Percentiles rank a stretch among this genome's conserved stretches.
These are phyloP conservation scores for Cenchrus purpureus DNA, from an alignment of 176 grass and related monocot genomes.

Conservation along the genomic window DNA sequence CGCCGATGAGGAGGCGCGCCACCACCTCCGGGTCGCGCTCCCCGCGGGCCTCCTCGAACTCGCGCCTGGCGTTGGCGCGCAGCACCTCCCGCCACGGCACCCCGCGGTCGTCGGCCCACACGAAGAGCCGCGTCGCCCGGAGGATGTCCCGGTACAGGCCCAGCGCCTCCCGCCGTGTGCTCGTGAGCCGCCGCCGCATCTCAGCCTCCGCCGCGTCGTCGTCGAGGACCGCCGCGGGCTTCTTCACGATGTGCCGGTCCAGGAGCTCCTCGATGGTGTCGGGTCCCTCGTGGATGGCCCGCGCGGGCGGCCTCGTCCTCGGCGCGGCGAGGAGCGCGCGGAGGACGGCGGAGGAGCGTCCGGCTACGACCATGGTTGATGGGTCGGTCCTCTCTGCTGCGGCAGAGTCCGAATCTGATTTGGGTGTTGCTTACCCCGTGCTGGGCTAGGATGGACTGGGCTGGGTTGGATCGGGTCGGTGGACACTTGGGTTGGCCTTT, in stretches of 20 bases:
- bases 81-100: constrained; percentile 81
- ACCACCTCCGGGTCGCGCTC: constrained; percentile 88
- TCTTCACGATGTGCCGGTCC: constrained; percentile 81
- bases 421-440: neutral
- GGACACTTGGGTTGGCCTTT: neutral
- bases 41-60: constrained; percentile 71
- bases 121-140: constrained; percentile 68
- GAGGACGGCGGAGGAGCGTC: constrained; percentile 23
- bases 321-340: constrained; percentile 6
- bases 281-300: constrained; percentile 80
- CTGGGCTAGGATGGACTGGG: neutral
- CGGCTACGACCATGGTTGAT: constrained; percentile 21
- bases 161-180: constrained; percentile 73
- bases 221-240: constrained; percentile 41
- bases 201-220: constrained; percentile 50
- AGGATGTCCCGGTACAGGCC: constrained; percentile 80
- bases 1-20: constrained; percentile 74
- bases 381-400: neutral
- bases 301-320: neutral
- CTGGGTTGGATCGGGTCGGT: neutral
- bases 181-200: constrained; percentile 61
- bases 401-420: neutral
- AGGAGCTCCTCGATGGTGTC: constrained; percentile 97
- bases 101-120: constrained; percentile 79
- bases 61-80: constrained; percentile 70